Evolutionary conservation across 2,329 filamentous ascomycete species (phyloP), one percentile per base, ranked within the genome.

Genomic region (Didymella pomorum): DNA sequence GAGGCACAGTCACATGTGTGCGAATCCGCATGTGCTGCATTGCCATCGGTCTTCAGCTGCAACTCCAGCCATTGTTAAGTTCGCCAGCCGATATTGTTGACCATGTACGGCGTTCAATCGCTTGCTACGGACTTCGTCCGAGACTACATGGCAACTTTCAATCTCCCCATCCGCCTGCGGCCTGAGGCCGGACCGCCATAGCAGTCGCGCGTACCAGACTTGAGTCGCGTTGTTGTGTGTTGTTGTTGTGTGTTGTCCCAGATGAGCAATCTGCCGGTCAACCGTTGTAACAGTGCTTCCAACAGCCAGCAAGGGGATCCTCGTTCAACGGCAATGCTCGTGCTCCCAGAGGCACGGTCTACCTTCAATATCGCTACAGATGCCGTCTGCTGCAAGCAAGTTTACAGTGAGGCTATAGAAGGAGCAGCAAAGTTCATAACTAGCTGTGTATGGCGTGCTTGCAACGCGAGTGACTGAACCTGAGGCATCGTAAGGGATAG

Each of bases 221-320:
- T 4, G 39, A 47, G 42, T 52, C 47, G 52, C 47, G 56, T 52
- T 55, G 46, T 55, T 55, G 23, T 51, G 52, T 55, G 53, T 50
- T 56, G 46, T 39, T 47, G 31, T 46, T 53, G 42, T 44, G 33
- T 43, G n/a, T 21, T 55, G 20, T 43, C 20, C 51, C 31, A 29
- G 33, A 42, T 25, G 51, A 42, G 51, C 51, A 54, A 47, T 29
- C 43, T 47, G 44, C 50, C 29, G 29, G 29, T 31, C 29, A 31
- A 31, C 29, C 42, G 50, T 26, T 35, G 42, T 51, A 42, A 52
- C 61, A 54, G 51, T 29, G 49, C 58, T 37, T 18, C 37, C 46
- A 46, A 54, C 54, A 49, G 51, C 41, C 53, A 58, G 60, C 66
- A 66, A 65, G 61, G 63, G 52, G 52, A 52, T 44, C 51, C 56